Base-by-base conservation (phyloP, 257 asterid species). In the Solanum lycopersicoides region DNA sequence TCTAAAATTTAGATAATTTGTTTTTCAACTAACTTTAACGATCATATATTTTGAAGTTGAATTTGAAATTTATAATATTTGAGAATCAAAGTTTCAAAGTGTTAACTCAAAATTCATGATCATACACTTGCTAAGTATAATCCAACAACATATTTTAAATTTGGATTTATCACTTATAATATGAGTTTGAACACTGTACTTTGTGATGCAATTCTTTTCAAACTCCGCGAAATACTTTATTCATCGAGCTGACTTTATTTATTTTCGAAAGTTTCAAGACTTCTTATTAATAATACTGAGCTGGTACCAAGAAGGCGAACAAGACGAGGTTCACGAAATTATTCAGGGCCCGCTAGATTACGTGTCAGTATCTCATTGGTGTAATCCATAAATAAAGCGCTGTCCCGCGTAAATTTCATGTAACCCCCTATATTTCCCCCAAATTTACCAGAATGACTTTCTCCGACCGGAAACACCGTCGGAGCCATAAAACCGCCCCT, bases 391-490 rank as follows among this genome's bases (percentile, higher is more conserved):
- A 83, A 87, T 20, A 85, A 72, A 71, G 37, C 50, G 50, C 2
- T 47, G 77, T 83, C 87, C 89, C 87, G 89, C 87, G 87, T 88
- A 88, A 83, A 71, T 83, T 60, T 47, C 44, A 20, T 65, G 65
- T 74, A 66, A 5, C 45, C 20, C 79, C 83, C 83, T 34, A 8
- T 3, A n/a, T 34, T 7, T 86, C 32, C 5, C 41, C 59, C 44
- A 53, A 74, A 85, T 30, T 85, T 32, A 69, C 87, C 16, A 82
- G 74, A 73, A 94, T 94, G 97, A 88, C 93, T 60, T 93, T 86
- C 89, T 42, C 90, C 87, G 96, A 92, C 84, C 92, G 93, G 86
- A 96, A 94, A 63, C 88, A 88, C 91, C 94, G 98, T 87, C 97
- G 98, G 90, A 90, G 90, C 92, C 95, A 93, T 87, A 93, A 89